Evolutionary conservation across 345 rosid genomes (phyloP), one percentile per base, ranked within the genome.

Genomic region (Lenwebbia sp.): DNA sequence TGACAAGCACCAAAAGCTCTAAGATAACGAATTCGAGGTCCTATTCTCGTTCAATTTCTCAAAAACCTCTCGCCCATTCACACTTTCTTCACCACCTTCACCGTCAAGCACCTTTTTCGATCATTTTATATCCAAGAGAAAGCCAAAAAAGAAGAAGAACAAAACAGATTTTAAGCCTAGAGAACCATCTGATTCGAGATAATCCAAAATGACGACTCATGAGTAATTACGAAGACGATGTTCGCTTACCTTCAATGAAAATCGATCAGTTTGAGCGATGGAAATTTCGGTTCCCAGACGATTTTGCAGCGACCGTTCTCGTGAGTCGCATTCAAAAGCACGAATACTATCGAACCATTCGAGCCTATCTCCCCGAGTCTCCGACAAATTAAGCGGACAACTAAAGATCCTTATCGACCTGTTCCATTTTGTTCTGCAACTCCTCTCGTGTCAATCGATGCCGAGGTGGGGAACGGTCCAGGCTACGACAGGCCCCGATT

Each of bases 231-330:
- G 14, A 37, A 70, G 47, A 70, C 21, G 78, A 37, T 37, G 78
- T 10, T 70, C 11, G 41, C 22, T 33, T 44, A 10, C 13, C 13
- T 5, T 37, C 78, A 70, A 44, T 37, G 47, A 37, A 70, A 70
- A 37, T 70, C 47, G 40, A 44, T 37, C 78, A 0, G 3, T 65
- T 0, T 65, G 25, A 33, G 7, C 78, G 12, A 25, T 2, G 4
- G 10, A 70, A 33, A 33, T 21, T 70, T 70, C 9, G 3, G 47
- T 19, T 70, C 47, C 13, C 6, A 70, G 47, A 70, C 25, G 13
- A 70, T 70, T 19, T 37, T 37, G 78, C 47, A 4, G 78, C 47
- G 2, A 37, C 47, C 26, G 25, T 22, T 22, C 26, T 22, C 57
- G 9, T 3, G 12, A 54, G 26, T 4, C 26, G 4, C 57, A 8